Evolutionary conservation across 2,329 filamentous ascomycete species (phyloP), one percentile per base, ranked within the genome.

Genomic region (Penicillium sp.): DNA sequence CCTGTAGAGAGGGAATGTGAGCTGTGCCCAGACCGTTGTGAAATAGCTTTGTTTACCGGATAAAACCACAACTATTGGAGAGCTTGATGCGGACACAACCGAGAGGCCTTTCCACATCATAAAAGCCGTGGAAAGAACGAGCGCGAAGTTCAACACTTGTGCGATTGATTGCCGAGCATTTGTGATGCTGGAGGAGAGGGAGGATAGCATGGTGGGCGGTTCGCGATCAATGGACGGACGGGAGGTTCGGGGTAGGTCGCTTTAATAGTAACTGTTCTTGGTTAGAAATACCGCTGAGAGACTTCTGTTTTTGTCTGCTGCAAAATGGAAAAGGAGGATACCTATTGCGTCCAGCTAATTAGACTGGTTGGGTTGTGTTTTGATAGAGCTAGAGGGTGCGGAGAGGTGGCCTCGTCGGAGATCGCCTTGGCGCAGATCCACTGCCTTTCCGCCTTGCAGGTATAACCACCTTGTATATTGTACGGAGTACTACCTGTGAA

Each of bases 121-220:
- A 26, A 53, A 51, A 24, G 52, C 55, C 1, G 88, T 93, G 9
- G 85, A 89, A 44, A 95, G 80, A 54, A 95, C 88, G 56, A 96
- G 81, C 49, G 84, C 88, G 69, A 96, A 95, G 73, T 94, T 95
- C 65, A 95, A 81, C 59, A 91, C 71, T 76, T 95, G 88, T 43
- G 82, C 78, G 61, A 88, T 83, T 48, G 86, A 78, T 69, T 94
- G 88, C 69, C 89, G 85, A 57, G 87, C 85, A 69, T 88, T 89
- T 34, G 69, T 63, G 45, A 72, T 59, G 64, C 80, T 74, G 47
- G 72, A 71, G 52, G 76, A 73, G 56, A 94, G 75, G 57, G 77
- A 72, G 39, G 83, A 81, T 56, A 91, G 64, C 86, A 90, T 90
- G 51, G 48, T 72, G 62, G 60, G 49, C 48, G 55, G 74, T 66